A percentile compares a stretch with the other conserved stretches of the same genome.
phyloP scores from a whole-genome alignment of 1,284 basidiomycete species.

The Pseudozyma thailandica region DNA sequence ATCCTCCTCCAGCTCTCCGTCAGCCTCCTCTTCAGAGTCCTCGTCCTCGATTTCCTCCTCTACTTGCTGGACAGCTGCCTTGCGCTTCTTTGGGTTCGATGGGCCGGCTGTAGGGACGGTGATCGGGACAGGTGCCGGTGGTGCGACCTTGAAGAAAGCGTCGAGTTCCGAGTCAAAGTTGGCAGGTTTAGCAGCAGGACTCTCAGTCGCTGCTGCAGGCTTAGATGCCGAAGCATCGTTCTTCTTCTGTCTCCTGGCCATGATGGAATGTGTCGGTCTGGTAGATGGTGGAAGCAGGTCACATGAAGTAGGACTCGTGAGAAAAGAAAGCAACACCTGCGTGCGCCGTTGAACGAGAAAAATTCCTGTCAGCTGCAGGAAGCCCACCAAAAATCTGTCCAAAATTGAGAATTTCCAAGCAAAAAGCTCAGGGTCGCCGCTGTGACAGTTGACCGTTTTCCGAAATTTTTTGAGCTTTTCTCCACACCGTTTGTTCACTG shows the following conservation, averaged over 20 bases:
- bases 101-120: constrained; percentile 9
- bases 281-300: too few relatives aligned
- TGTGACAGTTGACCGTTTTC: constrained; percentile 2
- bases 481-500: not conserved
- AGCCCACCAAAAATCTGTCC: not conserved
- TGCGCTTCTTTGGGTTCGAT: constrained; percentile 39
- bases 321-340: not conserved
- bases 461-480: constrained; percentile 1
- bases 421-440: not conserved
- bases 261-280: constrained; percentile 24
- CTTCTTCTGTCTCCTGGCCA: constrained; percentile 33
- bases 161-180: constrained; percentile 61
- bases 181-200: constrained; percentile 4
- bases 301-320: too few relatives aligned
- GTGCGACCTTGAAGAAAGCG: constrained; percentile 56
- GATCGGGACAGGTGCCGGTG: constrained; percentile 16
- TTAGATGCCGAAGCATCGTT: not conserved
- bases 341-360: not conserved
- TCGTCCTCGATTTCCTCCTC: constrained; percentile 7
- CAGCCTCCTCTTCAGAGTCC: constrained; percentile 8
- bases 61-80: constrained; percentile 13
- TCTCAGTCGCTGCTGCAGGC: not conserved
- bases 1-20: constrained; percentile 10
- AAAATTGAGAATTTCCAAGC: constrained; percentile 14
- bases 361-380: too few relatives aligned